phyloP scores from a whole-genome alignment of 1,284 basidiomycete genomes.

The Tilletia caries region DNA sequence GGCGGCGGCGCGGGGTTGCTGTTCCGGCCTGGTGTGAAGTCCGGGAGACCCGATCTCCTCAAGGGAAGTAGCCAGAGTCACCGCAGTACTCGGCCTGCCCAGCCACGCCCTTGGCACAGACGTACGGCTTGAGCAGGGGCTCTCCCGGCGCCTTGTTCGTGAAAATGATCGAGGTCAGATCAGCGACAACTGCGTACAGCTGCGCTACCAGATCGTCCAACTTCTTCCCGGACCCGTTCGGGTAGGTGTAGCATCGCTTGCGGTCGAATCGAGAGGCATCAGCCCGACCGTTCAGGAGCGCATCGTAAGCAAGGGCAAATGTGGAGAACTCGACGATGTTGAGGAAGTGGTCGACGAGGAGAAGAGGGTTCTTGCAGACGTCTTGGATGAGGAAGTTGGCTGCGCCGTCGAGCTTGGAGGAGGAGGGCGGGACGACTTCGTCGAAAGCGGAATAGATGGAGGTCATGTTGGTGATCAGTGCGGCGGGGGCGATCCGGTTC shows the following conservation, averaged over 20 bases:
- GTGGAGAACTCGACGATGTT: slow-evolving; percentile 28
- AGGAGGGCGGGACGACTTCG: slow-evolving; percentile 45
- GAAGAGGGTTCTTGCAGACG: slow-evolving; percentile 22
- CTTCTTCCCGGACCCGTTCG: slow-evolving; percentile 3
- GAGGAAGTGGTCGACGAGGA: slow-evolving; percentile 26
- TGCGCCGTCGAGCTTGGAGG: slow-evolving; percentile 24
- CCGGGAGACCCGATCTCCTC: no score
- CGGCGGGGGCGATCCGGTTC: slow-evolving; percentile 30
- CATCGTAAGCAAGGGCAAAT: slow-evolving; percentile 20
- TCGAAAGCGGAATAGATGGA: slow-evolving; percentile 29
- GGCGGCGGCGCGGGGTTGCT: no score
- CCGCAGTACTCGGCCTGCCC: background rate
- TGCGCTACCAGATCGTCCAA: background rate
- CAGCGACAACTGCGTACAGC: background rate
- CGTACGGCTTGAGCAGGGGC: slow-evolving; percentile 59
- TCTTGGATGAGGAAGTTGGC: slow-evolving; percentile 24
- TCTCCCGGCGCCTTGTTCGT: slow-evolving; percentile 67
- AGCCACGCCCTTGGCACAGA: background rate
- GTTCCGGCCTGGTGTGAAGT: no score
- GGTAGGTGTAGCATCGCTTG: background rate
- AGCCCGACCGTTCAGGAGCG: slow-evolving; percentile 16
- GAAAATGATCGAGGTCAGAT: slow-evolving; percentile 68
- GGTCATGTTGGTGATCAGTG: slow-evolving; percentile 44
- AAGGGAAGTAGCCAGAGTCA: slow-evolving; percentile 5
- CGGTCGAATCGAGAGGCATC: slow-evolving; percentile 7